These are phyloP conservation scores for Debaryomyces tyrocola DNA, from an alignment of 805 yeast species.

Conservation along the genomic window DNA sequence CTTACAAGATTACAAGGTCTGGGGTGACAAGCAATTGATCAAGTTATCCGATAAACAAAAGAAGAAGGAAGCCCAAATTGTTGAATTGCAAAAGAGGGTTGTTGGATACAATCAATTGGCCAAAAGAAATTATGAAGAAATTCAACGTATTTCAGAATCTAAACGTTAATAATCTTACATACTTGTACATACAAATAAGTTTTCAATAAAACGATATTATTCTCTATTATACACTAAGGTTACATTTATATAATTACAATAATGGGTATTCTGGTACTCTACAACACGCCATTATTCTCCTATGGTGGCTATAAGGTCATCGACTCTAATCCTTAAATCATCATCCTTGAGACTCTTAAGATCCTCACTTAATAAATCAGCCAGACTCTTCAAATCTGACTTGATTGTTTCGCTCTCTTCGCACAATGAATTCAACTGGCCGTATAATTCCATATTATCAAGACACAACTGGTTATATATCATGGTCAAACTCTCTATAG, in stretches of 20 bases:
- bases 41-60: slow-evolving; percentile 41
- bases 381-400: slow-evolving; percentile 18
- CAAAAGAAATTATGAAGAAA: slow-evolving; percentile 29
- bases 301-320: slow-evolving; percentile 20
- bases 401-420: slow-evolving; percentile 19
- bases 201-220: background rate
- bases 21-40: slow-evolving; percentile 71
- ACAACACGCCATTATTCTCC: background rate
- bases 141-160: slow-evolving; percentile 4
- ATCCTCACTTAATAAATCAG: slow-evolving; percentile 21
- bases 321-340: slow-evolving; percentile 18
- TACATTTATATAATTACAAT: background rate
- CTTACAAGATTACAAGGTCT: slow-evolving; percentile 74
- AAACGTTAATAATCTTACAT: background rate
- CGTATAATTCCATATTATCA: slow-evolving; percentile 32
- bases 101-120: slow-evolving; percentile 39
- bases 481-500: slow-evolving; percentile 28
- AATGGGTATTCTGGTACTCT: background rate
- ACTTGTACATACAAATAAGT: slow-evolving; percentile 6
- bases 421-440: slow-evolving; percentile 20
- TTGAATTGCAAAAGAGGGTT: slow-evolving; percentile 41
- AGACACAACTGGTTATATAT: slow-evolving; percentile 36
- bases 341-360: slow-evolving; percentile 17
- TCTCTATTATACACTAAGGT: slow-evolving; percentile 4
- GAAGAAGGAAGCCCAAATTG: slow-evolving; percentile 26